phyloP scores from a whole-genome alignment of 2,329 filamentous ascomycete genomes.

The Sporothrix brasiliensis region DNA sequence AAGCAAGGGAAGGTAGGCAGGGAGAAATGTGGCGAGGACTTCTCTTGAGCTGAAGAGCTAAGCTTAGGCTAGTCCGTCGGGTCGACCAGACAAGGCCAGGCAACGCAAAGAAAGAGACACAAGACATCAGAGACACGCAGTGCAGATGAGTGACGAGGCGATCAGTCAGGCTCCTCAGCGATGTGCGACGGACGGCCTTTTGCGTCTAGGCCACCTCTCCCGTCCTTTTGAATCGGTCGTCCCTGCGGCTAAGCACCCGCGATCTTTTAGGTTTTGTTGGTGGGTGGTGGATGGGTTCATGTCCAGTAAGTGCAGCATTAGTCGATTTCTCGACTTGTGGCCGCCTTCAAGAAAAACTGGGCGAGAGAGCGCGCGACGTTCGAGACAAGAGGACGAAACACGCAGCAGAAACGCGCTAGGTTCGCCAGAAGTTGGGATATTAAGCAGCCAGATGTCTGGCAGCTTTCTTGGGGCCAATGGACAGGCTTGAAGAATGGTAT shows the following conservation, averaged over 20 bases:
- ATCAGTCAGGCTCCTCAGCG: slow-evolving; percentile 23
- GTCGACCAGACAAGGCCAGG: neutral
- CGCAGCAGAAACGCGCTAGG: too few relatives aligned
- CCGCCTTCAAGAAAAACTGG: neutral
- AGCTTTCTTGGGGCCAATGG: too few relatives aligned
- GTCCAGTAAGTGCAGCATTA: neutral
- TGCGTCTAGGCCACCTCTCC: slow-evolving; percentile 12
- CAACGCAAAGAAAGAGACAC: neutral
- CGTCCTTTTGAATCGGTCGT: slow-evolving; percentile 16
- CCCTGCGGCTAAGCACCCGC: neutral
- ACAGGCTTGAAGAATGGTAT: too few relatives aligned
- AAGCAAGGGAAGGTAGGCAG: neutral
- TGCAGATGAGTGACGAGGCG: slow-evolving; percentile 23
- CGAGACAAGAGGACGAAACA: neutral
- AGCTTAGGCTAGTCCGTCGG: neutral
- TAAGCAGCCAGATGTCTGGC: too few relatives aligned
- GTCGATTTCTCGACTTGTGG: slow-evolving; percentile 15
- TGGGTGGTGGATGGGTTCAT: neutral
- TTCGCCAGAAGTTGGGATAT: too few relatives aligned
- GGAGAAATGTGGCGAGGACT: neutral
- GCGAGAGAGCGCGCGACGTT: neutral
- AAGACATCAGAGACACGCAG: neutral
- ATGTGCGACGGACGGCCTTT: slow-evolving; percentile 20
- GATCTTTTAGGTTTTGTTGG: slow-evolving; percentile 6
- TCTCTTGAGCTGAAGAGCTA: neutral